Conservation (phyloP, 805 yeast species). For the Candida dajiaensis region DNA sequence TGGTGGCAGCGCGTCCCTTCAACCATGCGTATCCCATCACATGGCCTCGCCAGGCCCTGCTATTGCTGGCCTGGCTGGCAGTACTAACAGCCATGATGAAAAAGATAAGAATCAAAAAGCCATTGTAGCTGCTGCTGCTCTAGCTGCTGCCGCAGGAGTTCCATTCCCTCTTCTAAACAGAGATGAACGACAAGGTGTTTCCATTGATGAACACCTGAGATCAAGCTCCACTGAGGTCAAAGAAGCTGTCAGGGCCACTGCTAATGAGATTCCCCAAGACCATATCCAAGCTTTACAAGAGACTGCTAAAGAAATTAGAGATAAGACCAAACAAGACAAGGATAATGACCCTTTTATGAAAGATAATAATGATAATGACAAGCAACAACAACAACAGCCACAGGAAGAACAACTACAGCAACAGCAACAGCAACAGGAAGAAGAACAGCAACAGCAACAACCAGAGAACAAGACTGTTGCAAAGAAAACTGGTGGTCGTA, state of each 20-base stretch:
- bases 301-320: background rate
- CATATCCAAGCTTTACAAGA: background rate
- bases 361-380: conserved; percentile 1
- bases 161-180: conserved; percentile 48
- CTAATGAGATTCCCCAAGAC: conserved; percentile 1
- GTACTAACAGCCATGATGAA: conserved; percentile 12
- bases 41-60: conserved; percentile 43
- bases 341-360: background rate
- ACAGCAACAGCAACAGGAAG: background rate
- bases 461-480: background rate
- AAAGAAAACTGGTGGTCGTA: conserved; percentile 3
- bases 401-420: background rate
- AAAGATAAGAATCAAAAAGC: conserved; percentile 36
- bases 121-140: conserved; percentile 75
- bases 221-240: conserved; percentile 1
- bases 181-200: background rate
- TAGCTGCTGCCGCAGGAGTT: conserved; percentile 75
- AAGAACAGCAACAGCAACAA: background rate
- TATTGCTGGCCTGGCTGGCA: conserved; percentile 30
- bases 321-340: background rate
- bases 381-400: conserved; percentile 8
- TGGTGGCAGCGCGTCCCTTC: background rate
- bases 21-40: conserved; percentile 1
- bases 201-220: conserved; percentile 13
- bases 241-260: conserved; percentile 4